These are phyloP conservation scores for Microcera coccophila DNA, from an alignment of 2,329 filamentous ascomycete species.

Conservation along the genomic window DNA sequence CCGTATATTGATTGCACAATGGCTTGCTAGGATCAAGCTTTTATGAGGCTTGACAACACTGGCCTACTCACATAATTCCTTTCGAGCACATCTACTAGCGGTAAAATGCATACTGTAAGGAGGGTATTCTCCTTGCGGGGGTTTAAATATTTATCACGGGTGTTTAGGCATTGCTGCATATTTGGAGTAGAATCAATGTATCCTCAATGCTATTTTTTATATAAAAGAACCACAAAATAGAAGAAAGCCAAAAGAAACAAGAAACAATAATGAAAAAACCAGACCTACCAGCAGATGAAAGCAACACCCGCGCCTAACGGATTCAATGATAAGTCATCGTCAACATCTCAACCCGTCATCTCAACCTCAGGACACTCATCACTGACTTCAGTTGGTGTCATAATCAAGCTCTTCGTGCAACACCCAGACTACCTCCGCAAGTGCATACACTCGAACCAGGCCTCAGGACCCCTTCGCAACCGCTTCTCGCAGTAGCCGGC, in stretches of 20 bases:
- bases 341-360: neutral
- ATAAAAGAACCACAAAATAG: neutral
- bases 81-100: too few species aligned
- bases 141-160: too few species aligned
- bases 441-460: constrained; percentile 23
- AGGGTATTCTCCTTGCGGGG: too few species aligned
- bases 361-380: neutral
- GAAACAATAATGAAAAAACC: neutral
- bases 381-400: neutral
- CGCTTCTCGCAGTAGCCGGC: constrained; percentile 24
- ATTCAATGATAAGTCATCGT: neutral
- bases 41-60: too few species aligned
- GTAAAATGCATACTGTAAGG: too few species aligned
- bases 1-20: too few species aligned
- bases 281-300: too few species aligned
- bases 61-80: too few species aligned
- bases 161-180: too few species aligned
- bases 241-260: neutral
- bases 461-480: constrained; percentile 22
- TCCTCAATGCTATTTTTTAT: neutral
- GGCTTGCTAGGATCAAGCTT: too few species aligned
- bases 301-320: neutral
- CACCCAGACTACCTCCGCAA: neutral
- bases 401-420: neutral
- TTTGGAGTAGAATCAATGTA: neutral